Conservation (phyloP, 176 grass and related monocot species). For the Musa schizocarpa region DNA sequence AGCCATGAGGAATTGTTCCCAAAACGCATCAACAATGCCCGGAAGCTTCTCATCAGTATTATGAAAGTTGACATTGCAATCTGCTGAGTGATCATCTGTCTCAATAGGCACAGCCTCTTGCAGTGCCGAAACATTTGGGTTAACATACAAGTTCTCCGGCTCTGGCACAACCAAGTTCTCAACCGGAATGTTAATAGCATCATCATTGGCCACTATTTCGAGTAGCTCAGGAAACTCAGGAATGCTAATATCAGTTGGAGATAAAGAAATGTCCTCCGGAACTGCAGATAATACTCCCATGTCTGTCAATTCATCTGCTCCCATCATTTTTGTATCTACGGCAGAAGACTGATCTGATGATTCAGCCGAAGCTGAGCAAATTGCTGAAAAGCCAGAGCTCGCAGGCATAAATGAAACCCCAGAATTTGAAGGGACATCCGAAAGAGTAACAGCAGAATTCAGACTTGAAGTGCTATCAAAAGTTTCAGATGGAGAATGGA, state of each 20-base stretch:
- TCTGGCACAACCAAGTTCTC: conserved; percentile 42
- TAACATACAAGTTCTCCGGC: conserved; percentile 41
- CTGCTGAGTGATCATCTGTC: conserved; percentile 48
- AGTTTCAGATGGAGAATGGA: conserved; percentile 32
- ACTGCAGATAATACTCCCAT: conserved; percentile 31
- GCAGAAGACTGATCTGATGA: conserved; percentile 47
- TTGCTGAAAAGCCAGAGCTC: conserved; percentile 60
- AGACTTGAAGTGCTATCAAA: conserved; percentile 41
- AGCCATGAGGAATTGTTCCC: conserved; percentile 76
- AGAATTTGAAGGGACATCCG: conserved; percentile 49
- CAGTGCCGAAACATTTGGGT: conserved; percentile 32
- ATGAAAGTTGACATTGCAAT: neutral
- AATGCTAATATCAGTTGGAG: conserved; percentile 29
- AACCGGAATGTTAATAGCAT: conserved; percentile 28
- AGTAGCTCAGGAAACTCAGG: conserved; percentile 47
- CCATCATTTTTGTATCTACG: conserved; percentile 22
- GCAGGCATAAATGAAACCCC: conserved; percentile 33
- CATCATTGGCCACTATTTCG: conserved; percentile 35
- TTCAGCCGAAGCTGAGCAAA: conserved; percentile 40
- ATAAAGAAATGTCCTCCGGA: conserved; percentile 32
- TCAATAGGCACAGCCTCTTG: conserved; percentile 54
- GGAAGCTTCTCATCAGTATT: conserved; percentile 63
- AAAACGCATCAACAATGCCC: conserved; percentile 78
- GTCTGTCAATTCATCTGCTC: conserved; percentile 28
- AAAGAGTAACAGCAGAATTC: conserved; percentile 73